Conservation (phyloP, 768 basidiomycete genomes). For the Gloeophyllum trabeum region DNA sequence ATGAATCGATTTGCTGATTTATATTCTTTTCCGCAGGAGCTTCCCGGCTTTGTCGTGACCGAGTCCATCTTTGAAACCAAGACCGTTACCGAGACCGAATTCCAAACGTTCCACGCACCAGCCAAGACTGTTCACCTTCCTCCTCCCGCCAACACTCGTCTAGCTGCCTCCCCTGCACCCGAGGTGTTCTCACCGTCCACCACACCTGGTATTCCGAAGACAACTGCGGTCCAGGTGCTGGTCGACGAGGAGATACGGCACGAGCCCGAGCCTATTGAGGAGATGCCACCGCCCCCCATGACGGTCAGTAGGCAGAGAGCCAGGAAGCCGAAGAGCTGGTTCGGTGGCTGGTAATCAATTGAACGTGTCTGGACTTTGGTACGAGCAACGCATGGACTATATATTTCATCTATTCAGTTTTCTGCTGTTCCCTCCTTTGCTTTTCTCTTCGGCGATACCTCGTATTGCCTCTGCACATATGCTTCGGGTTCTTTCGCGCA, state of each 20-base stretch:
- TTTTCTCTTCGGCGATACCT: too few species aligned
- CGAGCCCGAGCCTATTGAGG: slow-evolving; percentile 1
- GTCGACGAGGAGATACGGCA: slow-evolving; percentile 38
- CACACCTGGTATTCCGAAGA: slow-evolving; percentile 51
- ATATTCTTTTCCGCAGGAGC: slow-evolving; percentile 22
- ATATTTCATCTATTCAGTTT: background rate
- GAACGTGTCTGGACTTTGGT: too few species aligned
- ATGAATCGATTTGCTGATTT: background rate
- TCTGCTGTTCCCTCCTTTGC: too few species aligned
- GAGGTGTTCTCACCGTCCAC: slow-evolving; percentile 47
- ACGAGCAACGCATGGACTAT: background rate
- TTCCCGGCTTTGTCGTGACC: slow-evolving; percentile 33
- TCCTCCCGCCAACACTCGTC: slow-evolving; percentile 69
- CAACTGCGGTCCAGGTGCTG: slow-evolving; percentile 57
- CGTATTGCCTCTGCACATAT: too few species aligned
- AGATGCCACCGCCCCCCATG: background rate
- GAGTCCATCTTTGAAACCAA: slow-evolving; percentile 48
- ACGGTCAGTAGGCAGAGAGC: background rate
- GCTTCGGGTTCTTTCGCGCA: too few species aligned
- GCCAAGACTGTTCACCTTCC: slow-evolving; percentile 50
- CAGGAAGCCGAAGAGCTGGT: background rate
- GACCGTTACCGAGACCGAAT: slow-evolving; percentile 38
- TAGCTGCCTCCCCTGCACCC: slow-evolving; percentile 62
- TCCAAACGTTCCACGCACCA: slow-evolving; percentile 20
- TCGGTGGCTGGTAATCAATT: background rate